A percentile compares a stretch with the other conserved stretches of the same genome.
Evolutionary conservation across 2,329 filamentous ascomycete species (phyloP).

Genomic region (Aspergillus sp.): DNA sequence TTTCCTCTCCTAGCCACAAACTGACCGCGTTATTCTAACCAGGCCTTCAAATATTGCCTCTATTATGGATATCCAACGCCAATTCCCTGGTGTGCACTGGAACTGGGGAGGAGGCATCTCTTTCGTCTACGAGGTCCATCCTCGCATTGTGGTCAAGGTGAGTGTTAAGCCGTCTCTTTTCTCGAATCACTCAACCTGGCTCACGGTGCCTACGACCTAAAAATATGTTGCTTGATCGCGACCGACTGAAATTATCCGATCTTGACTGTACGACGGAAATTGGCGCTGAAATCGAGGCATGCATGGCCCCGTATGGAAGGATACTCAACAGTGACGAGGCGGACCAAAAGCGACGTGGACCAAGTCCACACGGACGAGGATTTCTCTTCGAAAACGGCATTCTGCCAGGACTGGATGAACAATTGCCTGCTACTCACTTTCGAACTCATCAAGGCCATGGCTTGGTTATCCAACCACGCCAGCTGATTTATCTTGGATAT

Average conservation of each 20-base stretch:
- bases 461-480: too few relatives aligned
- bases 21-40: too few relatives aligned
- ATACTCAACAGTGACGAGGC: conserved; percentile 7
- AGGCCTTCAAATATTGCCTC: background rate
- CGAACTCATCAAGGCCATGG: too few relatives aligned
- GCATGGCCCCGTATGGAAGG: conserved; percentile 11
- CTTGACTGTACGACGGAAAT: conserved; percentile 13
- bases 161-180: conserved; percentile 13
- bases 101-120: conserved; percentile 13
- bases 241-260: conserved; percentile 12
- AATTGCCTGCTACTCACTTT: too few relatives aligned
- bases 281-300: conserved; percentile 10
- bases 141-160: conserved; percentile 18
- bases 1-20: too few relatives aligned
- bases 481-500: too few relatives aligned
- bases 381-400: too few relatives aligned
- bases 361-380: too few relatives aligned
- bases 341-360: conserved; percentile 5
- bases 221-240: conserved; percentile 14
- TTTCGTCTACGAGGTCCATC: conserved; percentile 17
- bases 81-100: conserved; percentile 13
- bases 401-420: too few relatives aligned
- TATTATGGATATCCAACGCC: conserved; percentile 9
- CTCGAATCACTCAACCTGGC: conserved; percentile 14
- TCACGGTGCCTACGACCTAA: conserved; percentile 14